Evolutionary conservation across 2,329 filamentous ascomycete species (phyloP).

Genomic region (Epichloe elymi): DNA sequence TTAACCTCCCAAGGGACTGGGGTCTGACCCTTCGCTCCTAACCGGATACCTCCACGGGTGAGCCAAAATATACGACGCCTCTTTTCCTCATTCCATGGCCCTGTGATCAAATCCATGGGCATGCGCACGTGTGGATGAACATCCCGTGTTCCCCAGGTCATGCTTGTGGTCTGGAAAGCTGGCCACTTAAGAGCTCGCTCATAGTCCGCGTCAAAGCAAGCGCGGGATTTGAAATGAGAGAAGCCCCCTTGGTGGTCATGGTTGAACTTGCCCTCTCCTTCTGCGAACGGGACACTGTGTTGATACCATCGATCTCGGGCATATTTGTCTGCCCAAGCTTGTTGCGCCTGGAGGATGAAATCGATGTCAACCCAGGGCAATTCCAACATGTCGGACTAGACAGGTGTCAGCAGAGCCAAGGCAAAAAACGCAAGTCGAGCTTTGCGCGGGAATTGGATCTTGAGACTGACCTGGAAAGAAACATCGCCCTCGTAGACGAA

Average conservation of each 20-base stretch:
- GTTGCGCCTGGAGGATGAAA: conserved; percentile 33
- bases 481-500: conserved; percentile 22
- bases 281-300: conserved; percentile 14
- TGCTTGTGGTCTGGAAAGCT: conserved; percentile 9
- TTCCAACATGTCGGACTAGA: conserved; percentile 29
- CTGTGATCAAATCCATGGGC: conserved; percentile 26
- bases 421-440: not conserved
- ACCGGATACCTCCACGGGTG: conserved; percentile 23
- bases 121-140: conserved; percentile 27
- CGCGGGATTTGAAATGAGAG: conserved; percentile 19
- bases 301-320: conserved; percentile 21
- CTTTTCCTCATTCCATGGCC: conserved; percentile 27
- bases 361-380: conserved; percentile 31
- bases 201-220: conserved; percentile 26
- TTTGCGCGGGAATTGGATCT: not conserved
- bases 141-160: conserved; percentile 17
- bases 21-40: conserved; percentile 15
- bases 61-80: conserved; percentile 33
- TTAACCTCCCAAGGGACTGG: conserved; percentile 28
- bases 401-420: not conserved
- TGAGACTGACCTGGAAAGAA: conserved; percentile 28
- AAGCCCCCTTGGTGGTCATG: conserved; percentile 13
- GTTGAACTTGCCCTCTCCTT: not conserved
- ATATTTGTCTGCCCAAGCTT: conserved; percentile 31
- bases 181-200: conserved; percentile 13